Evolutionary conservation across 176 grass and related monocot species (phyloP).

Genomic region (Guadua angustifolia): DNA sequence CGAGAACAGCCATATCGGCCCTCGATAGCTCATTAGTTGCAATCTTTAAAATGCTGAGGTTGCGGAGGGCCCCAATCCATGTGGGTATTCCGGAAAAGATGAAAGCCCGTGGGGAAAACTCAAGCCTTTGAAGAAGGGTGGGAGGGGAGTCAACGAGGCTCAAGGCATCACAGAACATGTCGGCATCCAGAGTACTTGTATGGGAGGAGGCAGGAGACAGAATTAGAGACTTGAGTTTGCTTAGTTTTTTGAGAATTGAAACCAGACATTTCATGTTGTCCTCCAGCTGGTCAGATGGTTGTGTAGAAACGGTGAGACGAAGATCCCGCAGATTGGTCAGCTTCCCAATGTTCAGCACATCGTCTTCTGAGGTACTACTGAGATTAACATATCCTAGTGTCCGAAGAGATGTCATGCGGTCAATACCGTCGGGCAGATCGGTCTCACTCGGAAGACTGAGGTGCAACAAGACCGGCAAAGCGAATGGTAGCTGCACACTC

Average conservation of each 20-base stretch:
- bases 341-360: not conserved
- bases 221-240: conserved; percentile 4
- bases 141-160: not conserved
- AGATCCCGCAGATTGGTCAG: not conserved
- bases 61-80: not conserved
- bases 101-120: not conserved
- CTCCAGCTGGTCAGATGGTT: not conserved
- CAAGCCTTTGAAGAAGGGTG: not conserved
- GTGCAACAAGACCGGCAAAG: not conserved
- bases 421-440: not conserved
- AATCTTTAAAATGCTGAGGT: conserved; percentile 16
- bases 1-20: not conserved
- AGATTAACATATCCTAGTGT: not conserved
- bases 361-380: not conserved
- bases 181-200: too few species aligned
- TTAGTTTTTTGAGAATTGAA: not conserved
- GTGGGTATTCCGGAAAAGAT: not conserved
- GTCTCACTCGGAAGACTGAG: not conserved
- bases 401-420: not conserved
- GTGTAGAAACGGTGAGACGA: not conserved
- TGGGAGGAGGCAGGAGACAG: too few species aligned
- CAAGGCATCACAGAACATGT: not conserved
- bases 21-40: not conserved
- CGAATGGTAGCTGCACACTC: not conserved
- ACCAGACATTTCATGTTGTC: not conserved